A percentile compares a stretch with the other conserved stretches of the same genome.
Evolutionary conservation across 2,329 filamentous ascomycete genomes (phyloP).

Genomic region (Coccinonectria pachysandricola): DNA sequence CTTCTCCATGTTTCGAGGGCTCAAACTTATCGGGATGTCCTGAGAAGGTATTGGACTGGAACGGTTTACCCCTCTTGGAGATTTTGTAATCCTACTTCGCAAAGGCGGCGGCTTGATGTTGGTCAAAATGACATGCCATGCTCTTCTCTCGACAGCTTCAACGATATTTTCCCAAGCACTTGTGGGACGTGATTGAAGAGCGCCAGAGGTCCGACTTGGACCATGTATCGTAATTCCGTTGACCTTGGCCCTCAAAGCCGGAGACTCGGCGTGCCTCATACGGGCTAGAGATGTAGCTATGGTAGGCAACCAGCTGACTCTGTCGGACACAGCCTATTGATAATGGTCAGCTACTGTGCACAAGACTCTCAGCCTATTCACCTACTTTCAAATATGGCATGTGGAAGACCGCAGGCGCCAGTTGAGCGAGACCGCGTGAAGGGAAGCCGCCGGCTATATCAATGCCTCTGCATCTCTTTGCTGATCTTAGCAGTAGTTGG

Average conservation of each 20-base stretch:
- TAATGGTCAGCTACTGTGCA: neutral
- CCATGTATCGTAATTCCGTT: too few relatives aligned
- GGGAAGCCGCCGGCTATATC: constrained; percentile 7
- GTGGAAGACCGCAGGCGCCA: constrained; percentile 28
- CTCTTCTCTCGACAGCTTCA: constrained; percentile 8
- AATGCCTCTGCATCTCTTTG: constrained; percentile 13
- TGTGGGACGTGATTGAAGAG: too few relatives aligned
- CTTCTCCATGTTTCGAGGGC: too few relatives aligned
- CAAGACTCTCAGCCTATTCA: neutral
- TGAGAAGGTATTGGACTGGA: too few relatives aligned
- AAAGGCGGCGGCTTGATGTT: constrained; percentile 6
- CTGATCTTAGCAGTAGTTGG: constrained; percentile 17
- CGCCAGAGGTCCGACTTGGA: too few relatives aligned
- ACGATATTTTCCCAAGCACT: constrained; percentile 1
- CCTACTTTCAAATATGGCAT: constrained; percentile 25
- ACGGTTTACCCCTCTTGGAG: too few relatives aligned
- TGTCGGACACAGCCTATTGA: constrained; percentile 16
- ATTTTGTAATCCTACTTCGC: too few relatives aligned
- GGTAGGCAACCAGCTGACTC: constrained; percentile 16
- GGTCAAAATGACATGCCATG: constrained; percentile 18
- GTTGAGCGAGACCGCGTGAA: constrained; percentile 13
- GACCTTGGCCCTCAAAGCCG: constrained; percentile 21
- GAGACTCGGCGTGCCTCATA: constrained; percentile 26
- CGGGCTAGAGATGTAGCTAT: constrained; percentile 23
- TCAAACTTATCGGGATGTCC: too few relatives aligned